phyloP scores from a whole-genome alignment of 2,329 filamentous ascomycete genomes.

The Diaporthe destruens region DNA sequence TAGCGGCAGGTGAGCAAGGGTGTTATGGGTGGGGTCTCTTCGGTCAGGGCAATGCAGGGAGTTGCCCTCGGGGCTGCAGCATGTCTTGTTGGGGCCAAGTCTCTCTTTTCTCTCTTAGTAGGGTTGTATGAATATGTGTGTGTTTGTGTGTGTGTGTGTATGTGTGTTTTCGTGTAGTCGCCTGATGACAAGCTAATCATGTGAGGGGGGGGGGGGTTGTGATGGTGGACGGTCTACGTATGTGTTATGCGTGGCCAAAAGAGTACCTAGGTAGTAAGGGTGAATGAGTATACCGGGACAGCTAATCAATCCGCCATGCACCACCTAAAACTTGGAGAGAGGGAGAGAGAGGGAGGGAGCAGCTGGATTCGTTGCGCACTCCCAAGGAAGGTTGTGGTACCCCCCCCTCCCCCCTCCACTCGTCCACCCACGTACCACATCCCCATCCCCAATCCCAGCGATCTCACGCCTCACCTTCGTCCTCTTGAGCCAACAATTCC shows the following conservation, averaged over 20 bases:
- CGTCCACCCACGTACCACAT: slow-evolving; percentile 34
- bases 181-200: not conserved
- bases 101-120: slow-evolving; percentile 4
- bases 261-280: too few relatives aligned
- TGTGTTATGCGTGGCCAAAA: not conserved
- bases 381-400: slow-evolving; percentile 19
- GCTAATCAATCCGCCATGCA: not conserved
- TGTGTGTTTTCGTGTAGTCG: not conserved
- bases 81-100: slow-evolving; percentile 21
- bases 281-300: not conserved
- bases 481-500: slow-evolving; percentile 36
- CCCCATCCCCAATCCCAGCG: slow-evolving; percentile 24
- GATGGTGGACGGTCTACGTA: not conserved
- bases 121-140: too few relatives aligned
- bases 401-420: slow-evolving; percentile 15
- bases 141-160: not conserved
- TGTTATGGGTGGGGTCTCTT: not conserved
- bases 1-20: not conserved
- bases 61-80: slow-evolving; percentile 10
- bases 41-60: slow-evolving; percentile 25
- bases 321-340: too few relatives aligned
- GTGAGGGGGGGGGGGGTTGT: not conserved
- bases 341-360: not conserved
- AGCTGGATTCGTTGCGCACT: slow-evolving; percentile 4
- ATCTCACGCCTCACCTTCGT: slow-evolving; percentile 37